Conservation (phyloP, 164 flowering plant genomes). For the Sedum album region DNA sequence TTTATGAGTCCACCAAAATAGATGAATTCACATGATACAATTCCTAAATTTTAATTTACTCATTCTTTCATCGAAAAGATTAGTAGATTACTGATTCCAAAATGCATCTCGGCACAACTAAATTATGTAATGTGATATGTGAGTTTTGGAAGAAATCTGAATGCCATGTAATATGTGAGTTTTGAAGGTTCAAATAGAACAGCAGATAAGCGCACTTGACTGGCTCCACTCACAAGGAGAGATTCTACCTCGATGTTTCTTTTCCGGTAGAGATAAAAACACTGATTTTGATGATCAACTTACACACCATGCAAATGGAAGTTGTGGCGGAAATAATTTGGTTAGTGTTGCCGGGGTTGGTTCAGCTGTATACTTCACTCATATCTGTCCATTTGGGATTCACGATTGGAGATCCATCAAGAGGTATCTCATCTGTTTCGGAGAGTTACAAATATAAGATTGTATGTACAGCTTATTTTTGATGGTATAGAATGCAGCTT, state of each 20-base stretch:
- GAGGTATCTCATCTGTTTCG: constrained; percentile 33
- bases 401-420: constrained; percentile 75
- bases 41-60: too few relatives aligned
- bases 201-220: constrained; percentile 58
- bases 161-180: background rate
- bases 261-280: constrained; percentile 50
- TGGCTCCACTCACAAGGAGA: constrained; percentile 71
- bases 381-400: constrained; percentile 47
- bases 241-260: constrained; percentile 66
- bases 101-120: too few relatives aligned
- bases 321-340: constrained; percentile 16
- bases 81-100: too few relatives aligned
- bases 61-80: too few relatives aligned
- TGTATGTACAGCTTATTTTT: background rate
- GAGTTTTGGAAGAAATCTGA: background rate
- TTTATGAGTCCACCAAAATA: too few relatives aligned
- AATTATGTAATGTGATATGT: background rate
- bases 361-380: constrained; percentile 71
- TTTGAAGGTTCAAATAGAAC: constrained; percentile 66
- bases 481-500: background rate
- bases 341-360: constrained; percentile 86
- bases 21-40: too few relatives aligned
- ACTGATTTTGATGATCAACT: constrained; percentile 13
- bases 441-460: background rate
- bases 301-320: constrained; percentile 22